phyloP scores from a whole-genome alignment of 2,329 filamentous ascomycete species.

The Diplodia seriata region DNA sequence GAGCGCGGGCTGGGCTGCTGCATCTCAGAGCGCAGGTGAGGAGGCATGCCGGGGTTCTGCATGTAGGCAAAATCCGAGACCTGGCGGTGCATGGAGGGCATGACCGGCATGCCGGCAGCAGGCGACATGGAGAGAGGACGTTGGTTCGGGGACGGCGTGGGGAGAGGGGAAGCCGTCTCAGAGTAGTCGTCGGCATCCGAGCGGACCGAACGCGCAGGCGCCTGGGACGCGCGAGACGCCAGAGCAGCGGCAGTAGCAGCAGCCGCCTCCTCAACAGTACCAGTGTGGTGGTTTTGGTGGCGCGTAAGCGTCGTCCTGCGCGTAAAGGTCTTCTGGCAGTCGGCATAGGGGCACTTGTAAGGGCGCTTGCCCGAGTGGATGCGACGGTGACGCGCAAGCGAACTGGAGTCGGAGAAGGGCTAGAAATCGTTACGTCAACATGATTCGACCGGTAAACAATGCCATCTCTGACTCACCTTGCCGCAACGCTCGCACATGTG shows the following conservation, averaged over 20 bases:
- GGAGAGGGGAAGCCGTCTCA: constrained; percentile 74
- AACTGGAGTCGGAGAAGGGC: constrained; percentile 97
- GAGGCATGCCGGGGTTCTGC: constrained; percentile 78
- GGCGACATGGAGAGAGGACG: constrained; percentile 82
- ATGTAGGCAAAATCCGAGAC: constrained; percentile 77
- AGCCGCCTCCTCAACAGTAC: constrained; percentile 92
- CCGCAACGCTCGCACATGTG: constrained; percentile 97
- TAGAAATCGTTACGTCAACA: constrained; percentile 48
- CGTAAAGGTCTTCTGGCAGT: constrained; percentile 98
- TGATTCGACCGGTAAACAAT: constrained; percentile 27
- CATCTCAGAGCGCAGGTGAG: constrained; percentile 79
- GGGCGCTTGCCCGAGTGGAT: constrained; percentile 96
- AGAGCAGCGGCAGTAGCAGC: constrained; percentile 86
- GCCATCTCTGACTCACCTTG: constrained; percentile 70
- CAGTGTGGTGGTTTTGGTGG: constrained; percentile 94
- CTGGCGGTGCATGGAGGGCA: constrained; percentile 72
- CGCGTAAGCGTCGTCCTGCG: constrained; percentile 92
- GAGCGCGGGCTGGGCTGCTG: constrained; percentile 72
- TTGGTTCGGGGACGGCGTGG: constrained; percentile 84
- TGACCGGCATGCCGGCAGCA: constrained; percentile 72
- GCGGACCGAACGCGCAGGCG: constrained; percentile 59
- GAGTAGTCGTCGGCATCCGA: constrained; percentile 77
- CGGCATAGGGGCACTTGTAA: constrained; percentile 96
- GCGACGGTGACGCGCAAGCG: constrained; percentile 87
- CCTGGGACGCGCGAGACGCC: constrained; percentile 61